Evolutionary conservation across 192 early-diverging fungal genomes (phyloP).

Genomic region (Backusella liffmaniae): DNA sequence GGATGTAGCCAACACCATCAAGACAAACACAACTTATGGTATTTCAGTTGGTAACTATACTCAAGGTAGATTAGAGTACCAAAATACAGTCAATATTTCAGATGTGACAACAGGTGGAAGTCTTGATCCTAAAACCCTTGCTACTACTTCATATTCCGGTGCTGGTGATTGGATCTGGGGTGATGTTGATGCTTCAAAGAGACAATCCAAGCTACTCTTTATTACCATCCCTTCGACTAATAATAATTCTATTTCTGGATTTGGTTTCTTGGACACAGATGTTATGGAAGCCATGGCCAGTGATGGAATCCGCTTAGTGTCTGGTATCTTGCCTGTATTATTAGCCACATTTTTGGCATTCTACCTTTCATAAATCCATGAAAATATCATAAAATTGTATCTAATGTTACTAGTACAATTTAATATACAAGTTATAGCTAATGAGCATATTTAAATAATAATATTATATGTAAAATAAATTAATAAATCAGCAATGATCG

Average conservation of each 20-base stretch:
- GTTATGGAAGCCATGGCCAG: slow-evolving; percentile 17
- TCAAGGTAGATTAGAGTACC: slow-evolving; percentile 38
- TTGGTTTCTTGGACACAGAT: slow-evolving; percentile 31
- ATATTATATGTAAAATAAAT: background rate
- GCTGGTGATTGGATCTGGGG: slow-evolving; percentile 22
- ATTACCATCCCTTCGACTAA: slow-evolving; percentile 14
- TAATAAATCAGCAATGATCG: background rate
- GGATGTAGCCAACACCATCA: slow-evolving; percentile 23
- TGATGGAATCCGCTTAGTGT: background rate
- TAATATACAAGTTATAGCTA: background rate
- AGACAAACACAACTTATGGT: slow-evolving; percentile 33
- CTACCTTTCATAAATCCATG: background rate
- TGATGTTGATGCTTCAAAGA: background rate
- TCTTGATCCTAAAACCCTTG: background rate
- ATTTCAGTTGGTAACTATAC: slow-evolving; percentile 33
- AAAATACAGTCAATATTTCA: slow-evolving; percentile 19
- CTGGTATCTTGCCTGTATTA: background rate
- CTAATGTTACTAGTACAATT: background rate
- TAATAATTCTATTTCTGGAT: slow-evolving; percentile 16
- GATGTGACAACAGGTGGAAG: slow-evolving; percentile 4
- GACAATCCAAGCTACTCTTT: slow-evolving; percentile 5
- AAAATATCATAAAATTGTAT: background rate
- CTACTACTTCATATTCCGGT: background rate
- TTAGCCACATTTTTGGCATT: background rate
- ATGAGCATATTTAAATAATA: background rate